A percentile compares a stretch with the other conserved stretches of the same genome.
Evolutionary conservation across 2,329 filamentous ascomycete species (phyloP).

Genomic region (Diaporthe ampelina): DNA sequence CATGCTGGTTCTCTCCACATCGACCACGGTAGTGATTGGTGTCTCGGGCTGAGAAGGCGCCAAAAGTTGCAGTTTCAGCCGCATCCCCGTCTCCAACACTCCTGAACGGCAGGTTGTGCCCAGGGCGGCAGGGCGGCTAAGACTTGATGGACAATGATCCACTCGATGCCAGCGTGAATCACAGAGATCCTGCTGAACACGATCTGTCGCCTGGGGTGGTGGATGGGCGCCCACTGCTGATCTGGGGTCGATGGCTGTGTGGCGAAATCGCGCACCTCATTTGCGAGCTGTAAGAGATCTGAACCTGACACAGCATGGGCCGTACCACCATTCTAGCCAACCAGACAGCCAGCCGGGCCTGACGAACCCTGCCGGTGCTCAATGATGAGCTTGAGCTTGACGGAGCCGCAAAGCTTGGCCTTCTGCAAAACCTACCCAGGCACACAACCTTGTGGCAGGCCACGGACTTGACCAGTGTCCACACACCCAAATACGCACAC

Average conservation of each 20-base stretch:
- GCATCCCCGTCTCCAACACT: slow-evolving; percentile 1
- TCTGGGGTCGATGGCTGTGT: neutral
- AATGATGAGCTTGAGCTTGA: slow-evolving; percentile 1
- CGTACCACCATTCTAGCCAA: neutral
- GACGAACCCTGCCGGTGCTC: neutral
- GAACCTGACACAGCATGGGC: slow-evolving; percentile 19
- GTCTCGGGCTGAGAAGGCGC: slow-evolving; percentile 23
- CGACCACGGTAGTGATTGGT: slow-evolving; percentile 14
- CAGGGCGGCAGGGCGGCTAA: slow-evolving; percentile 5
- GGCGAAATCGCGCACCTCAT: neutral
- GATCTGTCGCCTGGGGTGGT: neutral
- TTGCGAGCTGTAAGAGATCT: slow-evolving; percentile 15
- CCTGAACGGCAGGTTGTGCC: slow-evolving; percentile 10
- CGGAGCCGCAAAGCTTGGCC: slow-evolving; percentile 30
- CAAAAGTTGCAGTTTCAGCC: slow-evolving; percentile 36
- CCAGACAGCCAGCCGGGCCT: neutral
- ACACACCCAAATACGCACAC: neutral
- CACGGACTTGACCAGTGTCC: too few relatives aligned
- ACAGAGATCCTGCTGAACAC: slow-evolving; percentile 7
- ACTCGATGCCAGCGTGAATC: slow-evolving; percentile 26
- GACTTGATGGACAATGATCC: slow-evolving; percentile 20
- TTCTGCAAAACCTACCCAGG: neutral
- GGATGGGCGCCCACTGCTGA: slow-evolving; percentile 6
- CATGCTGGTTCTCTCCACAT: neutral
- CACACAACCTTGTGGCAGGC: too few relatives aligned